Percentiles rank a stretch among this genome's conserved stretches.
phyloP scores from a whole-genome alignment of 495 filamentous ascomycete genomes.

The Tuber magnatum region DNA sequence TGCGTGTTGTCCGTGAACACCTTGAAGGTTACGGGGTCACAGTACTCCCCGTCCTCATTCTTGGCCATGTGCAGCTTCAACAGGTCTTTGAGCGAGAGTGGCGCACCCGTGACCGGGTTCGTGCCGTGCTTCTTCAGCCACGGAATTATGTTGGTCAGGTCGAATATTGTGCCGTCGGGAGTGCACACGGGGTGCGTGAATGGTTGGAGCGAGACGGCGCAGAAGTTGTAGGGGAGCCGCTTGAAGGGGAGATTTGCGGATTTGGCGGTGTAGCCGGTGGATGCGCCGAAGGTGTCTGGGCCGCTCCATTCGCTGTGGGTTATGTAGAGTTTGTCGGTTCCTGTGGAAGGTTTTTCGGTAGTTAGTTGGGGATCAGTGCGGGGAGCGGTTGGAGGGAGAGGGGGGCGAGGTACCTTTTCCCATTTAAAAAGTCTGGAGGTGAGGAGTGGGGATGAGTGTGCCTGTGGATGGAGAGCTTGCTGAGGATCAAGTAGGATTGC shows the following conservation, averaged over 20 bases:
- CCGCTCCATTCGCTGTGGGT: constrained; percentile 97
- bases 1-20: constrained; percentile 97
- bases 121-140: constrained; percentile 92
- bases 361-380: constrained; percentile 21
- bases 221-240: constrained; percentile 95
- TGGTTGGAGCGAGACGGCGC: constrained; percentile 88
- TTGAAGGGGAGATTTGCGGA: constrained; percentile 60
- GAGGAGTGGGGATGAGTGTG: constrained; percentile 8
- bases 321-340: constrained; percentile 58
- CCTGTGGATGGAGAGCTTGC: constrained; percentile 8
- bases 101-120: constrained; percentile 77
- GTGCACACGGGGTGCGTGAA: constrained; percentile 83
- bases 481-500: neutral
- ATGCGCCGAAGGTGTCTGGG: constrained; percentile 63
- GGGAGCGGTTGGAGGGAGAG: neutral
- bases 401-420: constrained; percentile 39
- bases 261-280: constrained; percentile 41
- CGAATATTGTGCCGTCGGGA: constrained; percentile 68
- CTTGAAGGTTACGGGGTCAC: constrained; percentile 96
- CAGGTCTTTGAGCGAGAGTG: constrained; percentile 70
- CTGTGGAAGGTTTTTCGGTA: constrained; percentile 35
- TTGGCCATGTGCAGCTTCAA: constrained; percentile 87
- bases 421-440: constrained; percentile 42
- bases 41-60: constrained; percentile 86
- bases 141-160: constrained; percentile 74